Evolutionary conservation across 1,284 basidiomycete species (phyloP), one percentile per base, ranked within the genome.

Genomic region (Serendipita sp.): DNA sequence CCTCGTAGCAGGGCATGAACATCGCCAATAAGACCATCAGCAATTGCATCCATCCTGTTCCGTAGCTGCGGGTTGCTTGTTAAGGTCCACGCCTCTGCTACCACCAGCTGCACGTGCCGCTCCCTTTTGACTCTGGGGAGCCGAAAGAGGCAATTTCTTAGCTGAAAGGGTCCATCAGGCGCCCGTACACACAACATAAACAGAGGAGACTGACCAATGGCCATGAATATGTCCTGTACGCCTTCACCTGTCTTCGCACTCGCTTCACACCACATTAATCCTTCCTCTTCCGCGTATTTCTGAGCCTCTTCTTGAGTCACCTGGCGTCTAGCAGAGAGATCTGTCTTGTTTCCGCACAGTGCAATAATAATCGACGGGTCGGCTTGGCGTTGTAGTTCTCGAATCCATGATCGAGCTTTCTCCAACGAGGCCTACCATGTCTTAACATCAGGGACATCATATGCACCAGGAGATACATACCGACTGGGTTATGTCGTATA

Each of bases 351-450:
- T 62, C 94, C 94, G 64, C 93, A 95, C 30, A 98, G 83, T 50
- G 93, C 91, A 71, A 96, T 94, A 68, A 94, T 85, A 76, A 97
- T 97, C 62, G 89, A 91, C 30, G 94, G 93, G 73, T 98, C 95
- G 49, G 94, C 94, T 77, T 98, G 94, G 64, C 94, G 89, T 73
- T 97, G 93, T 8, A 98, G 84, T 74, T 97, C 94, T 65, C 90
- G 83, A 69, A 98, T 95, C 94, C 94, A 98, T 68, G 88, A 87
- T 70, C 91, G 90, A 53, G 94, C 94, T 75, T 97, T 97, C 77
- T 97, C 93, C 64, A 98, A 83, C 5, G 94, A 81, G 3, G 74
- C 72, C 75, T 78, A 62, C 10, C 22, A 58, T 4, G 42, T 1
- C 12, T 12, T 17, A 44, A 44, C 17, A 12, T 17, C 42, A 44